Evolutionary conservation across 768 basidiomycete species (phyloP).

Genomic region (Trametes cingulata): DNA sequence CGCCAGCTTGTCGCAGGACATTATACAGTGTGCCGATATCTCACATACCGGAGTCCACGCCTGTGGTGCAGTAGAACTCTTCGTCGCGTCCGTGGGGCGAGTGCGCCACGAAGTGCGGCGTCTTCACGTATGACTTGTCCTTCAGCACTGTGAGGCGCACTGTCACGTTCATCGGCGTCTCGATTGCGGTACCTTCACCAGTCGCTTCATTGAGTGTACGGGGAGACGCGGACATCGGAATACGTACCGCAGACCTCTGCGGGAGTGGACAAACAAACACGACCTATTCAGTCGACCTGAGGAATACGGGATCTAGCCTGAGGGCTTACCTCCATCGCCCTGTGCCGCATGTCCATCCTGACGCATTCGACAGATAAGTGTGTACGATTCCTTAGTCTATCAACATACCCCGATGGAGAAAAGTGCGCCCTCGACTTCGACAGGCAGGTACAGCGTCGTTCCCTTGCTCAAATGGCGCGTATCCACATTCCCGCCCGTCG

Average conservation of each 20-base stretch:
- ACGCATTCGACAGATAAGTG: no score
- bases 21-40: no score
- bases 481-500: conserved; percentile 63
- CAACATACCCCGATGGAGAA: conserved; percentile 56
- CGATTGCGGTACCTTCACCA: conserved; percentile 58
- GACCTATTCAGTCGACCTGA: no score
- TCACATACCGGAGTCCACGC: conserved; percentile 46
- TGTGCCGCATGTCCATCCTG: conserved; percentile 70
- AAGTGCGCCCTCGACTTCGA: conserved; percentile 60
- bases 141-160: conserved; percentile 59
- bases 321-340: conserved; percentile 60
- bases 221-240: background rate
- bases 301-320: no score
- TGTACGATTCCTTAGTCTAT: no score
- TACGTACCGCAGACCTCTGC: conserved; percentile 60
- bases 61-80: conserved; percentile 60
- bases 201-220: background rate
- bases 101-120: conserved; percentile 53
- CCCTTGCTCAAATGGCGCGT: conserved; percentile 57
- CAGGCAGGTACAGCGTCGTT: conserved; percentile 56
- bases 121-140: conserved; percentile 56
- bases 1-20: background rate
- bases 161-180: conserved; percentile 57
- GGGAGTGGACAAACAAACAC: background rate
- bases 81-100: conserved; percentile 25